These are phyloP conservation scores for Xylaria telfairii DNA, from an alignment of 495 filamentous ascomycete genomes.

Conservation along the genomic window DNA sequence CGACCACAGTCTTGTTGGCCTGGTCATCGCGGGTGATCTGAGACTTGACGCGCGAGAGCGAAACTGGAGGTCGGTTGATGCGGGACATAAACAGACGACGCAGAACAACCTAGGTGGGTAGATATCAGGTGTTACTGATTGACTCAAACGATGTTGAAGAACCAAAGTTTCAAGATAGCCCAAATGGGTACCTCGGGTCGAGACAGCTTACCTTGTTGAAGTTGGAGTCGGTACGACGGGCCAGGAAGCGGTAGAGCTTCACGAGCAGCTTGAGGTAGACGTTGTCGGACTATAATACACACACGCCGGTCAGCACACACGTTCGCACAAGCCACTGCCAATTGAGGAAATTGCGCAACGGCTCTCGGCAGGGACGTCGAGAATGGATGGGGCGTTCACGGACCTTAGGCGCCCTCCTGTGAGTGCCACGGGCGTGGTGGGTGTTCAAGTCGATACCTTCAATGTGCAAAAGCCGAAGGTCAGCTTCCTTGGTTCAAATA, in stretches of 20 bases:
- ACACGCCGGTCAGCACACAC: slow-evolving; percentile 8
- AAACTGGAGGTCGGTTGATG: slow-evolving; percentile 95
- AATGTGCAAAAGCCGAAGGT: slow-evolving; percentile 50
- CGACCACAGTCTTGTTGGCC: slow-evolving; percentile 83
- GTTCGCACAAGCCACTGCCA: neutral
- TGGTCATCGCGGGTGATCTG: slow-evolving; percentile 70
- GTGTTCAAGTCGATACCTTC: slow-evolving; percentile 72
- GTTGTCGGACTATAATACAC: slow-evolving; percentile 75
- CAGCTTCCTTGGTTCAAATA: slow-evolving; percentile 58
- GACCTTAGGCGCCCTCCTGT: slow-evolving; percentile 88
- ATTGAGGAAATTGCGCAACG: neutral
- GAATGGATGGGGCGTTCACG: slow-evolving; percentile 25
- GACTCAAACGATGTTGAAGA: neutral
- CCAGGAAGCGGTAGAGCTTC: slow-evolving; percentile 98
- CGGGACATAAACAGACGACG: slow-evolving; percentile 96
- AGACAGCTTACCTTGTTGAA: slow-evolving; percentile 83
- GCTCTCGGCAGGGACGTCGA: neutral
- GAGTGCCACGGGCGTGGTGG: slow-evolving; percentile 85
- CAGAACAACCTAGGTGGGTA: slow-evolving; percentile 57
- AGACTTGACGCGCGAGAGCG: slow-evolving; percentile 83
- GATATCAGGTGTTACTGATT: neutral
- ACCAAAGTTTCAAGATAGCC: neutral
- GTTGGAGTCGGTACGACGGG: slow-evolving; percentile 90
- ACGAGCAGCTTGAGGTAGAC: slow-evolving; percentile 96
- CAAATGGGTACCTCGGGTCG: neutral